Percentiles rank a stretch among this genome's conserved stretches.
Evolutionary conservation across 169 alveolate genomes (phyloP).

Genomic region (Eimeria falciformis): DNA sequence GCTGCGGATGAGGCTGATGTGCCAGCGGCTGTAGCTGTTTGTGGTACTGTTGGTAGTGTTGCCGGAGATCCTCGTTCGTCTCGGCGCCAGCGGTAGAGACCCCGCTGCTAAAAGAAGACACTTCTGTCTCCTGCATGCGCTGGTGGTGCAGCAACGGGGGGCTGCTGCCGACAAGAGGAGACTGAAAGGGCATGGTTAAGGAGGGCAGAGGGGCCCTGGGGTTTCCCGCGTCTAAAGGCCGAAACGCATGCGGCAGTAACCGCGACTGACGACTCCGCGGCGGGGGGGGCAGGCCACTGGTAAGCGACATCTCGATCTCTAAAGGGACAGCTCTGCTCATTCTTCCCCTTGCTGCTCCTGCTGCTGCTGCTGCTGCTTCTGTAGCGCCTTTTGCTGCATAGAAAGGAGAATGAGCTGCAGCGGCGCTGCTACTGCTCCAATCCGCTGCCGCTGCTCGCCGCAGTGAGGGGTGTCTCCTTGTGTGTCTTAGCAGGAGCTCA

Average conservation of each 20-base stretch:
- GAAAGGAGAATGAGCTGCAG: background rate
- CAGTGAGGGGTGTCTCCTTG: background rate
- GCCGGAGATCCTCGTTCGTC: background rate
- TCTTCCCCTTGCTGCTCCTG: conserved; percentile 14
- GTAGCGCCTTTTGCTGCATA: background rate
- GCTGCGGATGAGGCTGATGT: background rate
- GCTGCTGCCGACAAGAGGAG: background rate
- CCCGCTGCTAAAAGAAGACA: background rate
- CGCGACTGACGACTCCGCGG: background rate
- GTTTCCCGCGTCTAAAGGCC: background rate
- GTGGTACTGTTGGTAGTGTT: background rate
- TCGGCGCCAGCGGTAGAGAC: background rate
- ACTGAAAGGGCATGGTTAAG: conserved; percentile 7
- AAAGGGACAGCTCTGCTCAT: background rate
- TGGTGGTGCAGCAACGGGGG: background rate
- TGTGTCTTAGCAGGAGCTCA: background rate
- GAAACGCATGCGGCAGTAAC: background rate
- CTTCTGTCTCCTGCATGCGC: conserved; percentile 1
- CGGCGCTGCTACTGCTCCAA: background rate
- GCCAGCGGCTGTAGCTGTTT: background rate
- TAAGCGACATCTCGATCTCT: background rate
- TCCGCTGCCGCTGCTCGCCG: background rate
- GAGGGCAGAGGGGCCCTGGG: conserved; percentile 4
- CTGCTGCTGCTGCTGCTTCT: conserved; percentile 49
- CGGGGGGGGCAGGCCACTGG: background rate